Base-by-base conservation (phyloP, 805 yeast species). In the Lipomyces lipofer region DNA sequence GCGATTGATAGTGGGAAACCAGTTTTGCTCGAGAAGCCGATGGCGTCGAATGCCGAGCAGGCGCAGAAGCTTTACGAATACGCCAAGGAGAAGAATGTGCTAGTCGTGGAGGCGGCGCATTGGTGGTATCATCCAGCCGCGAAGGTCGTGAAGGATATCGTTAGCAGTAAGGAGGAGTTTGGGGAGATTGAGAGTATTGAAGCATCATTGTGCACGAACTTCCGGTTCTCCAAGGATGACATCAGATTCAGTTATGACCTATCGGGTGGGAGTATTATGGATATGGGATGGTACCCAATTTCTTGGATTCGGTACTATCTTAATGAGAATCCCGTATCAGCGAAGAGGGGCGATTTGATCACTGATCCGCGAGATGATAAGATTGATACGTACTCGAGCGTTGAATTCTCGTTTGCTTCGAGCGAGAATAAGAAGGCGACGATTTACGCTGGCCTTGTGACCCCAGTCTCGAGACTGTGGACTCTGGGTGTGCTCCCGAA, bases 81-180 rank as follows among this genome's bases (percentile, higher is more conserved):
- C 21, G 56, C 62, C 3, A 17, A 43, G 17, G 49, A 42, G 25
- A 47, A 51, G 25, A 36, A 22, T 5, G 60, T 51, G 13, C 28
- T 58, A 4, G 49, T 58, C 8, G 43, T 49, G 9, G 62, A 58
- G 24, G 62, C 62, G 7, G 47, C 40, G 30, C 62, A 58, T 28
- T 58, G 62, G 62, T 56, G 29, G 32, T 58, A 33, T 25, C 55
- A 56, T 40, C 62, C 62, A 12, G 62, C 51, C 2, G 54, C 53
- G 6, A 25, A 44, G 21, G 28, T 15, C 4, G 50, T 52, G 19
- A 33, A 56, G 24, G 51, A 47, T 19, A 46, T 56, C 13, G 33
- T 58, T 25, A n/a, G 36, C 25, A 38, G 56, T 17, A 38, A 25
- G 21, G 54, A 38, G 30, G 42, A 40, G 21, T 56, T 56, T 52